Conservation (phyloP, 768 basidiomycete genomes). For the Tylopilus sp. region DNA sequence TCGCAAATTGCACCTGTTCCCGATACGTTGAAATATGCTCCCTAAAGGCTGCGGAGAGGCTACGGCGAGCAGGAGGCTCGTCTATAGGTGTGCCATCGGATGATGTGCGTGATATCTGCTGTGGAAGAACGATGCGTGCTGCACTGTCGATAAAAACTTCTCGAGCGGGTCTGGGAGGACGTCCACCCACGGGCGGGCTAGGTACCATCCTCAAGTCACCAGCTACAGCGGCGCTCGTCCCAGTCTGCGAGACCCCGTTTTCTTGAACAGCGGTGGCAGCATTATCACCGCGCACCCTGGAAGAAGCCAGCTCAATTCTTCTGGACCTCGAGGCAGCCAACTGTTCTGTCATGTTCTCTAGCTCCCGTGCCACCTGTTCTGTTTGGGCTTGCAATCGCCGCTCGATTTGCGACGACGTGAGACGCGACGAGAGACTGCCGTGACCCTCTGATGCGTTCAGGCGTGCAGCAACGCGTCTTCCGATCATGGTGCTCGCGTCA, state of each 20-base stretch:
- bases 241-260: neutral
- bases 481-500: conserved; percentile 34
- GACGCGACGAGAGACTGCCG: conserved; percentile 14
- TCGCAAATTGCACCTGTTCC: conserved; percentile 7
- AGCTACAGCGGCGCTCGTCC: neutral
- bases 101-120: conserved; percentile 24
- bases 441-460: conserved; percentile 19
- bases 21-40: conserved; percentile 18
- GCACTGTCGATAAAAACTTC: conserved; percentile 19
- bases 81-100: conserved; percentile 21
- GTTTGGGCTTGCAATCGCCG: conserved; percentile 29
- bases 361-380: conserved; percentile 30
- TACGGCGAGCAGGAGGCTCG: conserved; percentile 14
- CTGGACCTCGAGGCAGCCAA: conserved; percentile 23
- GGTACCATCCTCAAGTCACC: conserved; percentile 5
- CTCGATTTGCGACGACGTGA: conserved; percentile 25
- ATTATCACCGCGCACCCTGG: conserved; percentile 8
- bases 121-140: conserved; percentile 17
- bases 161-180: conserved; percentile 14
- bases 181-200: conserved; percentile 7
- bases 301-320: conserved; percentile 18
- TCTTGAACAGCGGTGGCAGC: neutral
- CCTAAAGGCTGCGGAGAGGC: conserved; percentile 21
- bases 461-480: conserved; percentile 34
- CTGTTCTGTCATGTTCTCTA: conserved; percentile 31